These are phyloP conservation scores for Pseudomicrostroma phylloplanum DNA, from an alignment of 1,284 basidiomycete species.

Conservation along the genomic window DNA sequence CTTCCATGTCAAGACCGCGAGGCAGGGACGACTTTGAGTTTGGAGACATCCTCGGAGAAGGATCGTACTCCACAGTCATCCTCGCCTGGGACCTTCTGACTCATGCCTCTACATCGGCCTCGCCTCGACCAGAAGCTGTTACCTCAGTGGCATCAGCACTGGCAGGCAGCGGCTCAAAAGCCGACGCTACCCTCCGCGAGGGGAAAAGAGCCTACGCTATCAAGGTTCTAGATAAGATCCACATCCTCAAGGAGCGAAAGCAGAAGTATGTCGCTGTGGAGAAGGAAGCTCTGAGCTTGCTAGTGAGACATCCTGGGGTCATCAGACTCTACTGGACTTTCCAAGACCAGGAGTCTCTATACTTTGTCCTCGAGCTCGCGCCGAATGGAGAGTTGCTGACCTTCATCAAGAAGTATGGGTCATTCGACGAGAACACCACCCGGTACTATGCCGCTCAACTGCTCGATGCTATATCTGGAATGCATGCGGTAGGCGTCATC, in stretches of 20 bases:
- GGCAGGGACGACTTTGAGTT: constrained; percentile 41
- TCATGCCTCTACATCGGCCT: neutral
- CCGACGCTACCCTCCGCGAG: constrained; percentile 16
- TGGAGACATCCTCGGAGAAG: constrained; percentile 47
- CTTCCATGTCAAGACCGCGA: neutral
- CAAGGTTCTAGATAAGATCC: constrained; percentile 49
- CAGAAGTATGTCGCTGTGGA: constrained; percentile 49
- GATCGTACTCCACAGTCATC: constrained; percentile 48
- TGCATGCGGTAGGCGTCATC: constrained; percentile 40
- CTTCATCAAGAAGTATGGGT: constrained; percentile 41
- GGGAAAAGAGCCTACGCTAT: constrained; percentile 40
- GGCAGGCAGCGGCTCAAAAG: constrained; percentile 20
- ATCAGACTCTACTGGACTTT: constrained; percentile 49
- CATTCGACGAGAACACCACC: constrained; percentile 30
- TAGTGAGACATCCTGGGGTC: constrained; percentile 42
- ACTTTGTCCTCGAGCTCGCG: constrained; percentile 48
- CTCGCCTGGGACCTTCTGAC: constrained; percentile 45
- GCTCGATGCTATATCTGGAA: constrained; percentile 38
- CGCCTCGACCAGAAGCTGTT: constrained; percentile 20
- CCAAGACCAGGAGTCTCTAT: constrained; percentile 46
- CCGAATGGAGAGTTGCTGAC: constrained; percentile 45
- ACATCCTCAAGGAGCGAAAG: constrained; percentile 50
- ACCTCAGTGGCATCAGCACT: constrained; percentile 29
- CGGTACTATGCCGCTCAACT: constrained; percentile 43
- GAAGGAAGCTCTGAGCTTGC: constrained; percentile 46